These are phyloP conservation scores for Physcia stellaris DNA, from an alignment of 495 filamentous ascomycete species.

Conservation along the genomic window DNA sequence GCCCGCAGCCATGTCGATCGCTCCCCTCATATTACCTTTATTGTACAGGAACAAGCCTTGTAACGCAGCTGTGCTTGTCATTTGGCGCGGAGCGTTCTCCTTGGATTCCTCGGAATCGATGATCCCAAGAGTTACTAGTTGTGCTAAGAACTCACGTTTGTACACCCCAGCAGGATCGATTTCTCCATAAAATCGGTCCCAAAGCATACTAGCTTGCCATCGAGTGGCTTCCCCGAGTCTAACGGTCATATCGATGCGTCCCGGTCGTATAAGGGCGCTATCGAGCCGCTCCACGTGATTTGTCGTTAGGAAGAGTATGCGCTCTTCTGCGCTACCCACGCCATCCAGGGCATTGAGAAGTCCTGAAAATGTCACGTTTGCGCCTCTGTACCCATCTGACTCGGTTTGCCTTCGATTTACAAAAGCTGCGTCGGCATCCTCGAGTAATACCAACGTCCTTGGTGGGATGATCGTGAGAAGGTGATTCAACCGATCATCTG, in stretches of 20 bases:
- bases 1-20: slow-evolving; percentile 52
- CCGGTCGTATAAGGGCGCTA: slow-evolving; percentile 76
- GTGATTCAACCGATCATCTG: slow-evolving; percentile 81
- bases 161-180: slow-evolving; percentile 46
- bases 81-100: slow-evolving; percentile 24
- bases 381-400: slow-evolving; percentile 73
- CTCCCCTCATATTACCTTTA: slow-evolving; percentile 78
- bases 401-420: slow-evolving; percentile 64
- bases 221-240: slow-evolving; percentile 75
- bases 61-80: slow-evolving; percentile 72
- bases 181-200: slow-evolving; percentile 88
- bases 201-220: slow-evolving; percentile 75
- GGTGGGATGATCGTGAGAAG: slow-evolving; percentile 79
- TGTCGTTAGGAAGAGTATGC: slow-evolving; percentile 87
- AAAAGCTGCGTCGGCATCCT: slow-evolving; percentile 94
- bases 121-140: slow-evolving; percentile 35
- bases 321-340: slow-evolving; percentile 86
- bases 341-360: slow-evolving; percentile 89
- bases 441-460: slow-evolving; percentile 73
- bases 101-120: slow-evolving; percentile 33
- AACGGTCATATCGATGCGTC: slow-evolving; percentile 86
- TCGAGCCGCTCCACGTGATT: slow-evolving; percentile 88
- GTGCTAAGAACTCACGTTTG: slow-evolving; percentile 34
- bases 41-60: slow-evolving; percentile 92
- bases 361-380: slow-evolving; percentile 90